Percentiles rank a stretch among this genome's conserved stretches.
Conservation (phyloP, 176 grass and related monocot genomes). For the Paspalum notatum region DNA sequence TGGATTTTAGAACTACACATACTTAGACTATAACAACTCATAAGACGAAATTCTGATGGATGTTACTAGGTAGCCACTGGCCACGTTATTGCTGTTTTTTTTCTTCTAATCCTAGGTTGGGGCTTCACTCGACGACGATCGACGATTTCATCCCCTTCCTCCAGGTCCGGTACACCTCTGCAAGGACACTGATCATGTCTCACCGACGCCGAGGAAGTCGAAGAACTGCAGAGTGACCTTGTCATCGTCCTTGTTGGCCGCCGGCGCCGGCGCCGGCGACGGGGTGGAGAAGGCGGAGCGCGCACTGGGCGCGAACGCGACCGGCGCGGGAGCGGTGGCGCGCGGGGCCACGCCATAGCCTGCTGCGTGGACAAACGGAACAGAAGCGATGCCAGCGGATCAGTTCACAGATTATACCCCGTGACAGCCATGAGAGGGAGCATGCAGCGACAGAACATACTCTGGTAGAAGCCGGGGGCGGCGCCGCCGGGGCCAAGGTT, state of each 20-base stretch:
- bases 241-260: conserved; percentile 18
- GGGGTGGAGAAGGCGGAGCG: not conserved
- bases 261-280: not conserved
- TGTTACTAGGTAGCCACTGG: too few species aligned
- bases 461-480: conserved; percentile 45
- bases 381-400: not conserved
- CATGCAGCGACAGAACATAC: conserved; percentile 15
- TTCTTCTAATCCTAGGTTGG: too few species aligned
- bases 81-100: too few species aligned
- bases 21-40: too few species aligned
- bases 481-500: conserved; percentile 47
- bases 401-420: too few species aligned
- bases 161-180: too few species aligned
- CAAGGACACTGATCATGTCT: conserved; percentile 21
- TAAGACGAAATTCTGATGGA: too few species aligned
- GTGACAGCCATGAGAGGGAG: not conserved
- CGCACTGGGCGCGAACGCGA: not conserved
- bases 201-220: conserved; percentile 78
- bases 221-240: conserved; percentile 44
- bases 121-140: too few species aligned
- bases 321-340: too few species aligned
- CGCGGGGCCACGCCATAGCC: conserved; percentile 43
- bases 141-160: too few species aligned
- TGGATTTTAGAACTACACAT: too few species aligned
- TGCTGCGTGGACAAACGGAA: conserved; percentile 1